A percentile compares a stretch with the other conserved stretches of the same genome.
These are phyloP conservation scores for Beta macrorhiza DNA, from an alignment of 179 eudicot genomes.

Conservation along the genomic window DNA sequence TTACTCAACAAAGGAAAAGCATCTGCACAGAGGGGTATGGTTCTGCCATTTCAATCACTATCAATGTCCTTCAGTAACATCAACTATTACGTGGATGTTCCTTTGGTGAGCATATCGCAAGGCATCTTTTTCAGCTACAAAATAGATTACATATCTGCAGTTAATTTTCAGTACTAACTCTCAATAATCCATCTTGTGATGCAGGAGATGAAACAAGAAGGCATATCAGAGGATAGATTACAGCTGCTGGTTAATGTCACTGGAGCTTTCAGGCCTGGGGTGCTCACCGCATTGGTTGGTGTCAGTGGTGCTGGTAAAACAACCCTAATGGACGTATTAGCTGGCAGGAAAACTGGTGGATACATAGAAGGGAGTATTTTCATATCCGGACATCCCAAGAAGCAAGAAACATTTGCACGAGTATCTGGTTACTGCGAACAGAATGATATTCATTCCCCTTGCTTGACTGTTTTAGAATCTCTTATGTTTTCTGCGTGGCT, in stretches of 20 bases:
- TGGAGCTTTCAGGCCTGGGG: slow-evolving; percentile 94
- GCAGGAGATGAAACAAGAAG: slow-evolving; percentile 95
- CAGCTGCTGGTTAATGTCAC: slow-evolving; percentile 74
- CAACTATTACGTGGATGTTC: slow-evolving; percentile 88
- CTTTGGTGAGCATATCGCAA: slow-evolving; percentile 51
- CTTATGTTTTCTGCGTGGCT: slow-evolving; percentile 92
- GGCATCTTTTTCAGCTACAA: background rate
- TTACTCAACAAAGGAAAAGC: slow-evolving; percentile 31
- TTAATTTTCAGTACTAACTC: background rate
- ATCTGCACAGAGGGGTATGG: slow-evolving; percentile 67
- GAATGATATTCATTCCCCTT: slow-evolving; percentile 91
- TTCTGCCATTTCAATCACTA: slow-evolving; percentile 89
- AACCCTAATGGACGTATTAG: slow-evolving; percentile 94
- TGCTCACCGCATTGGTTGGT: slow-evolving; percentile 93
- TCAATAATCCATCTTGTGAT: slow-evolving; percentile 11
- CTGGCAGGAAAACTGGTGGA: slow-evolving; percentile 96
- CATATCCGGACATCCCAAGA: slow-evolving; percentile 88
- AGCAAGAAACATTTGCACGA: slow-evolving; percentile 93
- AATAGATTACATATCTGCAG: background rate
- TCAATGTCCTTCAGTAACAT: slow-evolving; percentile 89
- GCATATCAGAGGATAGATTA: slow-evolving; percentile 63
- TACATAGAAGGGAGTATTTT: slow-evolving; percentile 68
- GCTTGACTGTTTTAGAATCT: slow-evolving; percentile 87
- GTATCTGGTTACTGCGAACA: slow-evolving; percentile 98
- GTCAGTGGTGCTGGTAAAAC: slow-evolving; percentile 99